Evolutionary conservation across 2,329 filamentous ascomycete species (phyloP), one percentile per base, ranked within the genome.

Genomic region (Fusarium hostae): DNA sequence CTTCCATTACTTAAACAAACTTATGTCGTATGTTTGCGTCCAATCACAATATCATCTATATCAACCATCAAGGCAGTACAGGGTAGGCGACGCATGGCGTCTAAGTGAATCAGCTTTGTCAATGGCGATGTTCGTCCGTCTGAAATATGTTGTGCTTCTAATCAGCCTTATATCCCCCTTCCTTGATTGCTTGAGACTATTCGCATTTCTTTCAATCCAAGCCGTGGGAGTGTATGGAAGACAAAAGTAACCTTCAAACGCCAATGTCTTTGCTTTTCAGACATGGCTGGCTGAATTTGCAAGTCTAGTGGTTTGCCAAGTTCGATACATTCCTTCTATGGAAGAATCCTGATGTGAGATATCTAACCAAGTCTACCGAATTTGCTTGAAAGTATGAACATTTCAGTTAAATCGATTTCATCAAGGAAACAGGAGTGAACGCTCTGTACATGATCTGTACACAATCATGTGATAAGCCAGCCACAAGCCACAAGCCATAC

Each of bases 401-500:
- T 22, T 13, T 9, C 20, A 39, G 11, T 61, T 9, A 16, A 35
- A 32, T 30, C 12, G 32, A 60, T 22, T 22, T 18, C 44, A 40
- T 24, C n/a, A 26, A 61, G 40, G 50, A 58, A 45, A 40, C n/a
- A 50, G n/a, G 30, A 50, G 16, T 24, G 15, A 50, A 24, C 5
- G 30, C n/a, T 34, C 11, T 13, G n/a, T 18, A 18, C 11, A 16
- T 22, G 20, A 50, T 48, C 30, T 26, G 24, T 15, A n/a, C 37
- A 37, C 12, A 59, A 66, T 72, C 70, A 68, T 71, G 66, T 68
- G 66, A 59, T 50, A 54, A 37, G 22, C 15, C 34, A 72, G 71
- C 71, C 71, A 74, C 71, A 41, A 72, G 71, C 71, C 71, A 74
- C 71, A 41, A 40, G 20, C 35, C n/a, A 28, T 22, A 45, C 68